phyloP scores from a whole-genome alignment of 169 alveolate genomes.

The Plasmodium ovale region DNA sequence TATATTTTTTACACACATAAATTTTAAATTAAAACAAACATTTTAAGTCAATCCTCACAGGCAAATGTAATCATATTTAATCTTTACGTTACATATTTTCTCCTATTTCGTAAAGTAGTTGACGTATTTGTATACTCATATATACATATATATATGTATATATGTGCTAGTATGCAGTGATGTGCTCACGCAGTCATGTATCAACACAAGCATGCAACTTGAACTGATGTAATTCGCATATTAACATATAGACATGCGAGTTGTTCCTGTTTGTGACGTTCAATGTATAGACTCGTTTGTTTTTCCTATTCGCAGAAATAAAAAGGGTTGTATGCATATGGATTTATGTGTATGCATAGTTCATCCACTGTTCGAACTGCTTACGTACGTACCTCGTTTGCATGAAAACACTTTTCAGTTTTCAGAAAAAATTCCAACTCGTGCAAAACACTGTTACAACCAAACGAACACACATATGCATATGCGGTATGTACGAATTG shows the following conservation, averaged over 20 bases:
- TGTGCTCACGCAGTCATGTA: no score
- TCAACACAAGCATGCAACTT: no score
- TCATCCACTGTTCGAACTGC: no score
- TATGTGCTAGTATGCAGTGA: no score
- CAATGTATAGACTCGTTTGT: no score
- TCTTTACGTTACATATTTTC: not conserved
- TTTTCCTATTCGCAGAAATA: no score
- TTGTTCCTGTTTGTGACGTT: no score
- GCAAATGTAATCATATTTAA: not conserved
- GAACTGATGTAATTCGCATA: no score
- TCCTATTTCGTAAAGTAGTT: not conserved
- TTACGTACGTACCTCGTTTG: not conserved
- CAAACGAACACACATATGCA: not conserved
- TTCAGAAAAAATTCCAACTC: slow-evolving; percentile 12
- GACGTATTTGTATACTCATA: not conserved
- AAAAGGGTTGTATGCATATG: no score
- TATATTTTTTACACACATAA: not conserved
- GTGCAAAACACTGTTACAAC: slow-evolving; percentile 13
- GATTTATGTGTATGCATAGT: no score
- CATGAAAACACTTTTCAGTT: slow-evolving; percentile 3
- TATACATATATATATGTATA: not conserved
- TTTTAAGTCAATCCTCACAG: not conserved
- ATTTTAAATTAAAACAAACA: not conserved
- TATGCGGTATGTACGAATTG: not conserved
- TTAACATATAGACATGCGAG: no score